Evolutionary conservation across 1,284 basidiomycete species (phyloP), one percentile per base, ranked within the genome.

Genomic region (Trametes versicolor): DNA sequence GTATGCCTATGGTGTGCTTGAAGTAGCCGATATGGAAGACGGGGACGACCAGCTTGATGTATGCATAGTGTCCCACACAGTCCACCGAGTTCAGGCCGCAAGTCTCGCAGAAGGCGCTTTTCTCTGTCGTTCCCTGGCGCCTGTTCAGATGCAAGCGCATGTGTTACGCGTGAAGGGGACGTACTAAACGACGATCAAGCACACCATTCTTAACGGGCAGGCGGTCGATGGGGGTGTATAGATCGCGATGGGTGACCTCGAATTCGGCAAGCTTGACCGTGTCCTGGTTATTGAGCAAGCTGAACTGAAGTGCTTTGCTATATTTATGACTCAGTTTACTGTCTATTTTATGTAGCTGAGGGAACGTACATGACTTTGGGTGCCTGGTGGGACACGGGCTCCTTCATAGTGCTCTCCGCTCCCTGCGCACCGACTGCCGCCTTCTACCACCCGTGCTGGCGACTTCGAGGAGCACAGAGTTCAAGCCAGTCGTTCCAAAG

Each of bases 21-120:
- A 99, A 98, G 81, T 96, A 99, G 17, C 98, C 98, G 68, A 99
- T 95, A 76, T 99, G 97, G 75, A 99, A 99, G 15, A 99, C 97
- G 0, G 97, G 97, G 15, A 99, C 90, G 36, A 94, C 90, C 41
- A 99, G 87, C 79, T 97, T 97, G 82, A 98, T 97, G 80, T 97
- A 98, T 8, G 96, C 97, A 78, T 97, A 98, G 78, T 99, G 97
- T 1, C 98, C 98, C 7, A 99, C 97, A 77, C 98, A 99, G 70
- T 98, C 96, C 2, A 96, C 93, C 63, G 95, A 91, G 48, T 90
- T 90, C 68, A 96, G 88, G 17, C 96, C 96, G 75, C 98, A 99
- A 0, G 98, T 99, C 77, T 97, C 93, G 79, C 98, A 99, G 70
- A 90, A 93, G 12, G 93, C 88, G 67, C 85, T 88, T 82, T 99